These are phyloP conservation scores for Colletotrichum caudatum DNA, from an alignment of 2,329 filamentous ascomycete species.

Conservation along the genomic window DNA sequence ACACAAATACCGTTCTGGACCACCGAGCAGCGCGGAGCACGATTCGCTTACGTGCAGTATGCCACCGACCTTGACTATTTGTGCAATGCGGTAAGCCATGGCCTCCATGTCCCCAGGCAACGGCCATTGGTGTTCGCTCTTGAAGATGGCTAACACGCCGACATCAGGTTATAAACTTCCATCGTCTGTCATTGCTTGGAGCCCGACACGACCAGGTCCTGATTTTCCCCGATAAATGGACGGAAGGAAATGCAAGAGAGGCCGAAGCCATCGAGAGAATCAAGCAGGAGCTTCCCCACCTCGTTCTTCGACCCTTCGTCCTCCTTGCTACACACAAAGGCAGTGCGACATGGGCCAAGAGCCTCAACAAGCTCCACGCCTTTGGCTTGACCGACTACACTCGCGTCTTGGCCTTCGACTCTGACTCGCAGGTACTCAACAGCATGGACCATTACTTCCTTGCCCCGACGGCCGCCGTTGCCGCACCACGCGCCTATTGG, in stretches of 20 bases:
- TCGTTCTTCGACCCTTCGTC: slow-evolving; percentile 30
- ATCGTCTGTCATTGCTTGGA: slow-evolving; percentile 55
- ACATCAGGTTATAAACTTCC: slow-evolving; percentile 59
- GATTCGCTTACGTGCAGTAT: slow-evolving; percentile 63
- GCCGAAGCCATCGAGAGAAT: slow-evolving; percentile 24
- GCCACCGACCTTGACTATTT: slow-evolving; percentile 61
- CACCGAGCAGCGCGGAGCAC: slow-evolving; percentile 34
- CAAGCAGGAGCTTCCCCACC: slow-evolving; percentile 10
- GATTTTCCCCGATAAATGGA: slow-evolving; percentile 55
- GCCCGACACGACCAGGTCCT: slow-evolving; percentile 59
- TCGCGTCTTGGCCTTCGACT: slow-evolving; percentile 65
- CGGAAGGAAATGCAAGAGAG: slow-evolving; percentile 19
- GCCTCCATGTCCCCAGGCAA: not conserved
- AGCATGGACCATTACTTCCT: slow-evolving; percentile 79
- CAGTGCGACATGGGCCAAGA: slow-evolving; percentile 69
- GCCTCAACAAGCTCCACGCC: slow-evolving; percentile 75
- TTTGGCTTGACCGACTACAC: slow-evolving; percentile 74
- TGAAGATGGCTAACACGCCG: not conserved
- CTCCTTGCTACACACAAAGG: slow-evolving; percentile 34
- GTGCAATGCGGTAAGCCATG: slow-evolving; percentile 55
- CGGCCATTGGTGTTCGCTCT: not conserved
- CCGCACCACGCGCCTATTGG: slow-evolving; percentile 81
- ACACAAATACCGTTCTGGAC: slow-evolving; percentile 4
- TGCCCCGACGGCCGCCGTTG: slow-evolving; percentile 69
- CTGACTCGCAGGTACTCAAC: slow-evolving; percentile 72